Evolutionary conservation across 495 filamentous ascomycete species (phyloP).

Genomic region (Astrocystis sublimbata): DNA sequence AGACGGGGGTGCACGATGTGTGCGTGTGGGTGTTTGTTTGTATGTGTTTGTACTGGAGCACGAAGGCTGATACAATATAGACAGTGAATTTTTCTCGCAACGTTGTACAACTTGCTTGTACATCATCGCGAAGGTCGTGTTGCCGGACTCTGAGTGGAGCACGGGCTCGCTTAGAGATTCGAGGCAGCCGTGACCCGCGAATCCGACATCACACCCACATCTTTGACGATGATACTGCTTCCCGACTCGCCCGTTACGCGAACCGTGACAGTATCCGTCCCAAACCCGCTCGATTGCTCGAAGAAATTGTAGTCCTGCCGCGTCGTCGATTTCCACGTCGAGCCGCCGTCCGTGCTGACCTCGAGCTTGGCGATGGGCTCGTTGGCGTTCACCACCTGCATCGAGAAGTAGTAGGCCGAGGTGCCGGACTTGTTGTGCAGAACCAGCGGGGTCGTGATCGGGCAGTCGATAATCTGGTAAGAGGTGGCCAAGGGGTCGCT

Average conservation of each 20-base stretch:
- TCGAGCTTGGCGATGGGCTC: slow-evolving; percentile 53
- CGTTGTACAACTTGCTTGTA: background rate
- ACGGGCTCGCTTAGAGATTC: slow-evolving; percentile 24
- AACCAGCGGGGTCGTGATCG: slow-evolving; percentile 49
- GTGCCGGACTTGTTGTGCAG: slow-evolving; percentile 61
- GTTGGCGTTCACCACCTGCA: slow-evolving; percentile 62
- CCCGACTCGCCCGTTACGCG: slow-evolving; percentile 42
- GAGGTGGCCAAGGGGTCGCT: slow-evolving; percentile 56
- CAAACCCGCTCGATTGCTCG: slow-evolving; percentile 55
- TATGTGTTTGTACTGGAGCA: background rate
- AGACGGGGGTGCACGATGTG: background rate
- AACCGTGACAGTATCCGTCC: slow-evolving; percentile 53
- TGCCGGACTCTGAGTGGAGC: background rate
- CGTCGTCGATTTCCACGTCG: slow-evolving; percentile 52
- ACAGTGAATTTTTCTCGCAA: slow-evolving; percentile 1
- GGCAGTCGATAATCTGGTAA: slow-evolving; percentile 54
- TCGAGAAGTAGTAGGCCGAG: slow-evolving; percentile 51
- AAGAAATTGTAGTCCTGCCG: slow-evolving; percentile 62
- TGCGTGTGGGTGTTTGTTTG: too few relatives aligned
- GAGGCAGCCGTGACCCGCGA: slow-evolving; percentile 21
- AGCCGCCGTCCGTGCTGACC: slow-evolving; percentile 58
- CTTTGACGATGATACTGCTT: slow-evolving; percentile 24
- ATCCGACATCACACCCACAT: slow-evolving; percentile 22
- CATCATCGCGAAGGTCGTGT: background rate
- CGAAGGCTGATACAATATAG: slow-evolving; percentile 8